Evolutionary conservation across 371 early-diverging fungal species (phyloP).

Genomic region (Rhizopus sp.): DNA sequence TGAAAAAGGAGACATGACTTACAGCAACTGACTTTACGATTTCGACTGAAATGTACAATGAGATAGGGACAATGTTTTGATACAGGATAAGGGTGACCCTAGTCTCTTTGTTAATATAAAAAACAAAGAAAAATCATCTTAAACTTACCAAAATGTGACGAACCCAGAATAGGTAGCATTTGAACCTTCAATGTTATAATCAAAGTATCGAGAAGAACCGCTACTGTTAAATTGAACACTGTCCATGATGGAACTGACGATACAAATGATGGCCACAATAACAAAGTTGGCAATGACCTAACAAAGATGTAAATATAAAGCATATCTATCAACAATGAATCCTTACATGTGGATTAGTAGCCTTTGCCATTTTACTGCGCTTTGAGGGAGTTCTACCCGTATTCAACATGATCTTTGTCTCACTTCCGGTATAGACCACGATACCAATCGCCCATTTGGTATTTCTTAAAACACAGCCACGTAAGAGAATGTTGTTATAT

Average conservation of each 20-base stretch:
- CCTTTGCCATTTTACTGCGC: conserved; percentile 90
- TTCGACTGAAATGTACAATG: conserved; percentile 96
- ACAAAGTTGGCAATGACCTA: conserved; percentile 53
- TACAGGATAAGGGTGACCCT: conserved; percentile 56
- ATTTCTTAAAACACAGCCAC: conserved; percentile 92
- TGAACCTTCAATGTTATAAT: conserved; percentile 37
- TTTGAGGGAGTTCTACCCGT: conserved; percentile 92
- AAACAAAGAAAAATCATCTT: conserved; percentile 22
- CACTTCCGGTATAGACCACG: conserved; percentile 84
- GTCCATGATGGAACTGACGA: conserved; percentile 62
- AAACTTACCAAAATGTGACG: conserved; percentile 49
- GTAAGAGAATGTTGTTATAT: conserved; percentile 77
- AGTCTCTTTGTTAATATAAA: conserved; percentile 29
- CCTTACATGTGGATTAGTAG: conserved; percentile 89
- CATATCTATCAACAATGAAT: not conserved
- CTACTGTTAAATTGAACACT: conserved; percentile 52
- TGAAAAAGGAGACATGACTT: conserved; percentile 29
- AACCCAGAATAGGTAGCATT: conserved; percentile 44
- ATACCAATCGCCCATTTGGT: conserved; percentile 85
- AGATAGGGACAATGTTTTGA: conserved; percentile 84
- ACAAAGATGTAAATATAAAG: not conserved
- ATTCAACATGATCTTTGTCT: conserved; percentile 93
- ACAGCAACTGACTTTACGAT: conserved; percentile 75
- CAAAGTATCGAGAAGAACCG: conserved; percentile 37
- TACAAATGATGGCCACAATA: conserved; percentile 55